Conservation (phyloP, 2,329 filamentous ascomycete genomes). For the Anthostomella pinea region DNA sequence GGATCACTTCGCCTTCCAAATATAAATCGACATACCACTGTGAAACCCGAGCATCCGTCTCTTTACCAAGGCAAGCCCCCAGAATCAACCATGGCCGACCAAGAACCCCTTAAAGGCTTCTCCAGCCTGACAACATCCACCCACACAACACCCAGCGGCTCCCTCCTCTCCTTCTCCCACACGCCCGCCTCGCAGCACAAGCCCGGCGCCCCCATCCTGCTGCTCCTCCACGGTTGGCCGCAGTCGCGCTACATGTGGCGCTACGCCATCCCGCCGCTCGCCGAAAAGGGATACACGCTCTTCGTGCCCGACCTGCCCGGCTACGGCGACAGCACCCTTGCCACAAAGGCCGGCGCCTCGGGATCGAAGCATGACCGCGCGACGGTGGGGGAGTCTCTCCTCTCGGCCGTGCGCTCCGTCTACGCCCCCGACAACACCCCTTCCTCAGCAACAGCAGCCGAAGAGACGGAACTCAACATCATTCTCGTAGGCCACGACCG, state of each 20-base stretch:
- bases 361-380: slow-evolving; percentile 9
- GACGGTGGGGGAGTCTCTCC: slow-evolving; percentile 9
- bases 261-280: slow-evolving; percentile 13
- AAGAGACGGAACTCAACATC: slow-evolving; percentile 6
- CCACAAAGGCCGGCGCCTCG: slow-evolving; percentile 1
- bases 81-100: slow-evolving; percentile 2
- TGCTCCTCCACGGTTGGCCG: slow-evolving; percentile 20
- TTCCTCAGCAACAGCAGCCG: too few relatives aligned
- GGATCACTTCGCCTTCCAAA: too few relatives aligned
- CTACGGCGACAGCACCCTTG: slow-evolving; percentile 14
- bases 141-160: slow-evolving; percentile 7
- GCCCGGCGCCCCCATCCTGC: slow-evolving; percentile 10
- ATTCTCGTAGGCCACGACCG: slow-evolving; percentile 15
- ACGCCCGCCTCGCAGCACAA: slow-evolving; percentile 9
- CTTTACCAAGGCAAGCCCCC: neutral
- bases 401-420: slow-evolving; percentile 11
- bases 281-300: slow-evolving; percentile 8
- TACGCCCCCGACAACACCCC: too few relatives aligned
- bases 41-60: neutral
- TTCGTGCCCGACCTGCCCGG: slow-evolving; percentile 17
- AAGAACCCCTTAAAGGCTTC: slow-evolving; percentile 8
- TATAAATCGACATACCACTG: neutral
- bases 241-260: slow-evolving; percentile 17
- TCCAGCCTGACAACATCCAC: slow-evolving; percentile 6
- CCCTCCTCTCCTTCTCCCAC: slow-evolving; percentile 13